Evolutionary conservation across 129 eudicot genomes (phyloP), one percentile per base, ranked within the genome.

Genomic region (Arctium lappa): DNA sequence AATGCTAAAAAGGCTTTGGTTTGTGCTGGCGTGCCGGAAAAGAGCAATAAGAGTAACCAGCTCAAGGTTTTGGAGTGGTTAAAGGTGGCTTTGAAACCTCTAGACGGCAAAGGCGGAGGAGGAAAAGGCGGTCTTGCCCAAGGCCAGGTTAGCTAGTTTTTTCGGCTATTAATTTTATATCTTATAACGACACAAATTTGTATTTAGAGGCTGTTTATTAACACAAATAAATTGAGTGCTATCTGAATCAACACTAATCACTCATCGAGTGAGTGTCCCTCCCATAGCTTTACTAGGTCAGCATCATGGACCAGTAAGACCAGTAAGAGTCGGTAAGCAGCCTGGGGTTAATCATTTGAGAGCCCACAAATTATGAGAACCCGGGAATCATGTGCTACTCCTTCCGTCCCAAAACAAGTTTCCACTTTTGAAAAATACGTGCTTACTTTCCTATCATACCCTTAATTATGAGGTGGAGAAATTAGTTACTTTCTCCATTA

Each of bases 1-100:
- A 85, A 73, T 39, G 86, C 88, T 50, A 92, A 91, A 68, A 95
- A 90, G 91, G 93, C 93, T 0, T 73, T 92, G 50, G 97, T 93
- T 13, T 95, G 95, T 85, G 99, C 99, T 38, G 99, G 99, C 63
- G 97, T 95, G 31, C 99, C 99, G 0, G 97, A 90, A 69, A 86
- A 89, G 80, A 88, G 86, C 71, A 86, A 89, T 76, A 87, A 86
- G 78, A 89, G 88, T 86, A 87, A 88, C 86, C 84, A 87, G 32
- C 62, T 92, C 50, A 89, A 89, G 38, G 98, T 91, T 44, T 79
- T 84, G 32, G 98, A 95, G 12, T 95, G 98, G 98, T 73, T 95
- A 74, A 83, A 85, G 77, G 88, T 86, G 53, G 97, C 91, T 56
- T 77, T 92, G 80, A 88, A 86, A 33, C 91, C 94, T 4, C 69